phyloP scores from a whole-genome alignment of 1,284 basidiomycete genomes.

The Pseudozyma pruni region DNA sequence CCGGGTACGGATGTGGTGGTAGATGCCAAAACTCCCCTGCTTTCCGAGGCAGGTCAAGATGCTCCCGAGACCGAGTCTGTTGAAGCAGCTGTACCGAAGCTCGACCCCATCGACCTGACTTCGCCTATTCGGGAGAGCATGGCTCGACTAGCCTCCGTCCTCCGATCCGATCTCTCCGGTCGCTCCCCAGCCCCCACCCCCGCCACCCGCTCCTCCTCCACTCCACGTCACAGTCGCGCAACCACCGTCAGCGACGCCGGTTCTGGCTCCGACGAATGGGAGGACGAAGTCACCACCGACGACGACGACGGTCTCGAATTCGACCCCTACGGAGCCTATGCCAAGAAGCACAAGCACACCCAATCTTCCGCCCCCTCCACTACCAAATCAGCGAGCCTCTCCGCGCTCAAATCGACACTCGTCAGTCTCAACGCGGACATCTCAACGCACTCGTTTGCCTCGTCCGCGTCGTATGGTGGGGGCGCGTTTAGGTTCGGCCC shows the following conservation, averaged over 20 bases:
- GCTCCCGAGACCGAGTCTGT: conserved; percentile 9
- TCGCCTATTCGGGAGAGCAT: conserved; percentile 53
- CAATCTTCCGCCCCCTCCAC: conserved; percentile 23
- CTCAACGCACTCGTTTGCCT: conserved; percentile 33
- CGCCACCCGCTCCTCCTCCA: not conserved
- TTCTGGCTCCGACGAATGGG: conserved; percentile 42
- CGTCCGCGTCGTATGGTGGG: conserved; percentile 5
- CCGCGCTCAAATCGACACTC: conserved; percentile 25
- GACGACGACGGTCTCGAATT: conserved; percentile 56
- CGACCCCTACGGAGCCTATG: conserved; percentile 51
- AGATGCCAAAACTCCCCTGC: conserved; percentile 33
- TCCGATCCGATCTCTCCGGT: conserved; percentile 34
- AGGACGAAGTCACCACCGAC: conserved; percentile 25
- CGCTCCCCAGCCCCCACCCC: not conserved
- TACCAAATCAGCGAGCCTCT: conserved; percentile 7
- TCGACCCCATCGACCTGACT: conserved; percentile 59
- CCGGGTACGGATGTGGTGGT: conserved; percentile 37
- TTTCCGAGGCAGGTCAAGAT: conserved; percentile 9
- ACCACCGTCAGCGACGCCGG: conserved; percentile 45
- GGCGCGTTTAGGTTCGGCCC: conserved; percentile 20
- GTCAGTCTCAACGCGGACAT: conserved; percentile 44
- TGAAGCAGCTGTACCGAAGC: conserved; percentile 3
- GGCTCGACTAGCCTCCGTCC: conserved; percentile 39
- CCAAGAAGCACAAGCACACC: conserved; percentile 51
- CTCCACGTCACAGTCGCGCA: conserved; percentile 5